Base-by-base conservation (phyloP, 305 asterid species). In the Fraxinus angustifolia region DNA sequence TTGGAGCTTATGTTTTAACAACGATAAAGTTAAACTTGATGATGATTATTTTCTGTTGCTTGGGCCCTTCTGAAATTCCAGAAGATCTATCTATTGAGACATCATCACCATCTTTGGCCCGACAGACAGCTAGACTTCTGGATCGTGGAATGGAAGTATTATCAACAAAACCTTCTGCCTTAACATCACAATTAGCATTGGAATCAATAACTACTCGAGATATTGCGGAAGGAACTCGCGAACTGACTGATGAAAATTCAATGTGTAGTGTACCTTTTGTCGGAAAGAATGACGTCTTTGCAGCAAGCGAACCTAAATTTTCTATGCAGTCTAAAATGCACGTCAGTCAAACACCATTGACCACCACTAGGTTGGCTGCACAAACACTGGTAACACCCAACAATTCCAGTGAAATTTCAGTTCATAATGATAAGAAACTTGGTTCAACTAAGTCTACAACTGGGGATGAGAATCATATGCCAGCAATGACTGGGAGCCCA, bases 61-160 rank as follows among this genome's bases (percentile, higher is more conserved):
- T 88, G 90, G 92, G 87, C 68, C 81, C 77, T 75, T 76, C 86
- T 33, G 90, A 87, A 78, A 78, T 80, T 76, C 76, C 87, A 75
- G 87, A 78, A 73, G 84, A 89, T 82, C 86, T 77, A 82, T 82
- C 85, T 75, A 76, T 45, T 74, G 83, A 74, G 81, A 78, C 82
- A 73, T 77, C 87, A 45, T 79, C 84, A 62, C 71, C 83, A 53
- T 81, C 89, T 48, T 81, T 80, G 65, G 71, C 19, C 88, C 90
- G 82, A 60, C 86, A 82, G 90, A 84, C 90, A 84, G 83, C 84
- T 81, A 87, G 53, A 60, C 79, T 70, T 77, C 80, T 85, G 84
- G 90, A 85, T 40, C 84, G 71, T 79, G 88, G 82, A 82, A 77
- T 73, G 76, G 87, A 85, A 84, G 78, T 26, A 26, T 80, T 84